Conservation (phyloP, 1,284 basidiomycete species). For the Acaromyces ingoldii region DNA sequence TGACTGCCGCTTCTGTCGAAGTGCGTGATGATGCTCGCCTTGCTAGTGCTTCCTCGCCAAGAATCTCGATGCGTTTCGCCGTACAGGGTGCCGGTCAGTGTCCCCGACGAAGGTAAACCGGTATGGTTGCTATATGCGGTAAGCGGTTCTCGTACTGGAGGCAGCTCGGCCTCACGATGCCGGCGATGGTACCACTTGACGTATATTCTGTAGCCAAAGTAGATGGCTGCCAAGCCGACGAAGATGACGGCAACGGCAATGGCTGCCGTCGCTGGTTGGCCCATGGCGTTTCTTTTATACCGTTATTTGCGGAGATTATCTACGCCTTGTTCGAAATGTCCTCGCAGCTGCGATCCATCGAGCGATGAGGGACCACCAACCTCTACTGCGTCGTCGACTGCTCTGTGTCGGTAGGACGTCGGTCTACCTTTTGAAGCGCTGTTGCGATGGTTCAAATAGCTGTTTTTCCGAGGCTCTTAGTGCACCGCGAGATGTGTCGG, state of each 20-base stretch:
- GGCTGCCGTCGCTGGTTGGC: slow-evolving; percentile 35
- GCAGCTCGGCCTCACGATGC: slow-evolving; percentile 16
- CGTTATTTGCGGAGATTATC: too few species aligned
- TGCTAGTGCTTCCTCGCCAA: slow-evolving; percentile 7
- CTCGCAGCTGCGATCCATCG: too few species aligned
- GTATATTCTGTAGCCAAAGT: slow-evolving; percentile 28
- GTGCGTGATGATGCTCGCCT: slow-evolving; percentile 2
- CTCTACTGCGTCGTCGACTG: too few species aligned
- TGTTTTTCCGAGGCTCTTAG: too few species aligned
- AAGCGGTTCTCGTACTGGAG: slow-evolving; percentile 26
- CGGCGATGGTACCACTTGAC: slow-evolving; percentile 12
- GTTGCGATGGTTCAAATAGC: too few species aligned
- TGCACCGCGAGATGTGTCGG: too few species aligned
- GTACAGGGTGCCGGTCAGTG: slow-evolving; percentile 6
- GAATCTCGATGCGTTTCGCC: slow-evolving; percentile 6
- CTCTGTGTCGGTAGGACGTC: too few species aligned
- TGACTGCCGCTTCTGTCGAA: background rate
- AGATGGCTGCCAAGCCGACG: slow-evolving; percentile 22
- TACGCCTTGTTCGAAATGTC: too few species aligned
- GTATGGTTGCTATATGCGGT: slow-evolving; percentile 20
- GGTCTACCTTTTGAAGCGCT: too few species aligned
- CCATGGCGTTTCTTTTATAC: too few species aligned
- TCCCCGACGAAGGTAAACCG: background rate
- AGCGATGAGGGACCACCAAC: too few species aligned
- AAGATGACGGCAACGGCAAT: slow-evolving; percentile 38